Conservation (phyloP, 2,329 filamentous ascomycete species). For the Colletotrichum limetticola region DNA sequence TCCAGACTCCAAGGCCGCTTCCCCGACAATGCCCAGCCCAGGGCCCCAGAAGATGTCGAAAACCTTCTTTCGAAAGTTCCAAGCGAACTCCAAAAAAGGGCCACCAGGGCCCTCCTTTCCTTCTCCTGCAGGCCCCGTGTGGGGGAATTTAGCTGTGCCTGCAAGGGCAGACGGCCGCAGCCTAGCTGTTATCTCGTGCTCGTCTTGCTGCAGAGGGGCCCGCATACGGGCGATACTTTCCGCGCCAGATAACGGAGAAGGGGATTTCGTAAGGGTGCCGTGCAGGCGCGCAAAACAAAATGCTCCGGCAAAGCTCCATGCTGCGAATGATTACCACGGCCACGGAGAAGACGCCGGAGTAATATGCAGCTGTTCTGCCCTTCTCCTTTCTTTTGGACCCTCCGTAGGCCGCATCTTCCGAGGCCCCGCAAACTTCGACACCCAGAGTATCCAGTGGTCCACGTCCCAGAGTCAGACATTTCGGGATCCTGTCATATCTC, state of each 20-base stretch:
- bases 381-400: background rate
- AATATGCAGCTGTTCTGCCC: background rate
- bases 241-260: background rate
- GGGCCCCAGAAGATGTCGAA: background rate
- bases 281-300: constrained; percentile 11
- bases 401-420: constrained; percentile 24
- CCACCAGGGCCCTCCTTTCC: constrained; percentile 12
- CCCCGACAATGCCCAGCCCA: background rate
- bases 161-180: constrained; percentile 9
- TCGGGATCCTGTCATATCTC: background rate
- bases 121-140: background rate
- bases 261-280: constrained; percentile 5
- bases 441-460: background rate
- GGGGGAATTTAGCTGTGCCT: constrained; percentile 27
- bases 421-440: constrained; percentile 17
- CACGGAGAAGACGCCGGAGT: constrained; percentile 7
- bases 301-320: background rate
- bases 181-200: background rate
- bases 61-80: constrained; percentile 3
- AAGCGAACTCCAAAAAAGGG: background rate
- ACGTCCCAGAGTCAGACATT: background rate
- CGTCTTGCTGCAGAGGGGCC: constrained; percentile 18
- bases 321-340: constrained; percentile 8
- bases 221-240: constrained; percentile 26
- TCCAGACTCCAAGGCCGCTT: background rate